Conservation (phyloP, 2,329 filamentous ascomycete species). For the Fusarium redolens region DNA sequence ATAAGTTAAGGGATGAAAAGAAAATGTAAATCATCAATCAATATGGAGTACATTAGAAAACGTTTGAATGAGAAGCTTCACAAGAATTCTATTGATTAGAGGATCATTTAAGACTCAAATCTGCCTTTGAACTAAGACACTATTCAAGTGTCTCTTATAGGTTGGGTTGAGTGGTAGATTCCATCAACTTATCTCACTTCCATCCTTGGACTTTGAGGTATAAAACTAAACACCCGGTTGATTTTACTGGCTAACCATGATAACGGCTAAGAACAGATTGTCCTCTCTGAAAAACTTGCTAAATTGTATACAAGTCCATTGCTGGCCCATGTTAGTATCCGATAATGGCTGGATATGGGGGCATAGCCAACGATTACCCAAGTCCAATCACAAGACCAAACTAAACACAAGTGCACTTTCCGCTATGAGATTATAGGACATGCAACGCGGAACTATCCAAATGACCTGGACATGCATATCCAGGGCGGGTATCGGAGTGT, state of each 20-base stretch:
- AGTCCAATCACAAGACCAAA: not conserved
- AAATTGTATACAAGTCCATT: not conserved
- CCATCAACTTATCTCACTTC: not conserved
- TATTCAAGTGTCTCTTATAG: fast-evolving
- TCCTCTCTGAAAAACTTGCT: fast-evolving
- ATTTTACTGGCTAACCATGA: too few relatives aligned
- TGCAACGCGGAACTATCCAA: not conserved
- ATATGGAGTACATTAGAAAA: not conserved
- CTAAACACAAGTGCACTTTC: not conserved
- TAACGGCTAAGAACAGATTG: not conserved
- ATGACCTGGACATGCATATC: not conserved
- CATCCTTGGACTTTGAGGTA: not conserved
- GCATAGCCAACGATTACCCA: not conserved
- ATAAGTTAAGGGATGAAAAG: too few relatives aligned
- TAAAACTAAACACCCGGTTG: too few relatives aligned
- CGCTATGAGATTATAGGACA: not conserved
- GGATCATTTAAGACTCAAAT: fast-evolving
- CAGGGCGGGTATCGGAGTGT: not conserved
- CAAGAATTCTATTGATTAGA: too few relatives aligned
- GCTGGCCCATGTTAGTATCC: fast-evolving
- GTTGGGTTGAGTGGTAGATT: fast-evolving
- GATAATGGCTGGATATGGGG: too few relatives aligned
- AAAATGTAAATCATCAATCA: not conserved
- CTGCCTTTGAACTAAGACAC: fast-evolving
- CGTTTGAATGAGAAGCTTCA: too few relatives aligned